These are phyloP conservation scores for Lasiodiplodia theobromae DNA, from an alignment of 2,329 filamentous ascomycete genomes.

Conservation along the genomic window DNA sequence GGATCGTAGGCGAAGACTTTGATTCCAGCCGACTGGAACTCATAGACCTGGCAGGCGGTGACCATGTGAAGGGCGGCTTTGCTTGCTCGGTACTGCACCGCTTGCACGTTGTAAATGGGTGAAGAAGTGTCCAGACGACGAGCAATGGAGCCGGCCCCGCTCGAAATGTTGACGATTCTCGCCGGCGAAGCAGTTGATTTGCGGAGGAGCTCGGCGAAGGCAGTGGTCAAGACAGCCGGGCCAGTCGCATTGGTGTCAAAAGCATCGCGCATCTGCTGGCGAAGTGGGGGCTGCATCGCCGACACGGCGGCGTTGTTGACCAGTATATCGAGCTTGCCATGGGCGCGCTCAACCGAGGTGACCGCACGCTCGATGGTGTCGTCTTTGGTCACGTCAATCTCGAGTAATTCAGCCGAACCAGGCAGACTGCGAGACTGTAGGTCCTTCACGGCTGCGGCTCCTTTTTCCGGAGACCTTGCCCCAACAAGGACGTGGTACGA, in stretches of 20 bases:
- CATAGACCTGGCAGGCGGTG: conserved; percentile 39
- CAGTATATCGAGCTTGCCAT: conserved; percentile 50
- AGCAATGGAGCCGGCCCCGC: conserved; percentile 45
- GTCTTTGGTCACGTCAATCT: conserved; percentile 54
- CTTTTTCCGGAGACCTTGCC: conserved; percentile 31
- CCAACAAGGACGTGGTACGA: conserved; percentile 45
- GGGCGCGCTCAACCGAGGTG: conserved; percentile 35
- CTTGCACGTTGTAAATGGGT: conserved; percentile 39
- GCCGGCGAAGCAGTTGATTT: conserved; percentile 32
- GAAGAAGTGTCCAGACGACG: conserved; percentile 38
- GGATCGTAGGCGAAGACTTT: conserved; percentile 51
- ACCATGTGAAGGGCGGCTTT: conserved; percentile 53
- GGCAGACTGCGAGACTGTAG: conserved; percentile 39
- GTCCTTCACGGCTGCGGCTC: conserved; percentile 38
- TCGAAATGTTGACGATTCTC: conserved; percentile 47
- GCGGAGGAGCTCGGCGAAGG: conserved; percentile 33
- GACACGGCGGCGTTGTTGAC: conserved; percentile 58
- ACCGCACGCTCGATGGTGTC: conserved; percentile 50
- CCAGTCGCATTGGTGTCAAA: conserved; percentile 42
- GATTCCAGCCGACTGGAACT: conserved; percentile 37
- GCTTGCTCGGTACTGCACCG: conserved; percentile 44
- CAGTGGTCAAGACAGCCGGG: conserved; percentile 38
- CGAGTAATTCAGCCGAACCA: conserved; percentile 46
- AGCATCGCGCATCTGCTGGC: conserved; percentile 16
- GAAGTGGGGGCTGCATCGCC: conserved; percentile 40